These are phyloP conservation scores for Tetrapisispora nanseiensis DNA, from an alignment of 805 yeast species.

Conservation along the genomic window DNA sequence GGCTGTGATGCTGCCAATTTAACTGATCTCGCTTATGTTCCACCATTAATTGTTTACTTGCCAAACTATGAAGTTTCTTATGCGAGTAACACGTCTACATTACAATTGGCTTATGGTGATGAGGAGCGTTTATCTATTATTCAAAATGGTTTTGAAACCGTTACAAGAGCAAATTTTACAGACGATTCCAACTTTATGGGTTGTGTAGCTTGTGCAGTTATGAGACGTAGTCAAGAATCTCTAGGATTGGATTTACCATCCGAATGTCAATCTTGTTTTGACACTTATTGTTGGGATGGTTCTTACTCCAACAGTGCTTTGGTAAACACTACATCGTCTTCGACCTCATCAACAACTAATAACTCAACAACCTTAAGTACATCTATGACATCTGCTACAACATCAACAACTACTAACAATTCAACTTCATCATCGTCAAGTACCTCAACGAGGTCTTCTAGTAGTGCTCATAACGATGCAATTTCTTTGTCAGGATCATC, in stretches of 20 bases:
- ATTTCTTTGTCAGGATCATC: not conserved
- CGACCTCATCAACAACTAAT: constrained; percentile 6
- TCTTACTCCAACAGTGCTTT: constrained; percentile 19
- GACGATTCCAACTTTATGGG: constrained; percentile 59
- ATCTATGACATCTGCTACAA: constrained; percentile 4
- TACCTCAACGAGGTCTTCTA: constrained; percentile 3
- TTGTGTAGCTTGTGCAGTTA: constrained; percentile 76
- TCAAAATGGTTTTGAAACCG: constrained; percentile 65
- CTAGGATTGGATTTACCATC: constrained; percentile 46
- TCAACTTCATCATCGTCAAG: constrained; percentile 4
- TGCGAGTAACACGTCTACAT: constrained; percentile 63
- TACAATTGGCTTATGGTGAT: constrained; percentile 51
- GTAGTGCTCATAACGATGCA: constrained; percentile 4
- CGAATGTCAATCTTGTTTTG: constrained; percentile 65
- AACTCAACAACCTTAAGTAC: constrained; percentile 3
- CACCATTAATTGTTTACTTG: constrained; percentile 67
- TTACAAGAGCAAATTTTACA: constrained; percentile 57
- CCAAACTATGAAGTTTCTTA: constrained; percentile 64
- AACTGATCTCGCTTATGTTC: constrained; percentile 44
- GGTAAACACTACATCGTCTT: constrained; percentile 1
- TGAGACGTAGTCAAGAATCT: constrained; percentile 71
- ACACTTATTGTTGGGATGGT: constrained; percentile 54
- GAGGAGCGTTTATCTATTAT: constrained; percentile 52
- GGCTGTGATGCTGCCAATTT: constrained; percentile 67
- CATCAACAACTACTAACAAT: not conserved